Evolutionary conservation across 257 asterid genomes (phyloP), one percentile per base, ranked within the genome.

Genomic region (Perilla frutescens): DNA sequence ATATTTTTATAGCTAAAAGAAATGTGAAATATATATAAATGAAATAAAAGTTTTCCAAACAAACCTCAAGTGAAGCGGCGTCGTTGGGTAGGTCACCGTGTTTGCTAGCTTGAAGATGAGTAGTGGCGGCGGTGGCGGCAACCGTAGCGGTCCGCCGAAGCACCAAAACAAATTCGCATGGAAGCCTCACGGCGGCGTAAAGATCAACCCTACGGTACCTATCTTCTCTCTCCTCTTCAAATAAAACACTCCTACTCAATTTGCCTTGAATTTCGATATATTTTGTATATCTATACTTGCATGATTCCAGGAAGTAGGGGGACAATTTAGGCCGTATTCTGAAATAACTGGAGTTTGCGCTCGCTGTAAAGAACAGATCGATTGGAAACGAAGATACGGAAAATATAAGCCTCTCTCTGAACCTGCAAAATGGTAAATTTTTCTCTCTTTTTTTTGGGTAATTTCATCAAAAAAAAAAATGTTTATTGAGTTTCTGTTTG

Each of bases 301-400:
- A 43, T 65, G 56, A 13, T 77, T 51, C 58, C 88, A 93, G 98
- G 98, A 94, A 81, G 76, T 85, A 0, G 99, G 99, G 51, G 98
- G 97, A 11, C 83, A 45, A 66, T 84, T 80, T 44, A 90, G 91
- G 81, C 97, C 97, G 12, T 75, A 48, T 37, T 88, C 99, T 5
- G 97, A 91, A 70, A 77, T 90, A 4, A 94, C 97, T 3, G 97
- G 99, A 62, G 94, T 94, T n/a, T 91, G 97, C 81, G 60, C 29
- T 62, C 91, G 96, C 51, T 94, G 99, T 74, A 94, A 80, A 79
- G 95, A 82, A 1, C 99, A 94, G 81, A 94, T 94, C 73, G 99
- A 91, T 29, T 91, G 99, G 96, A 94, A 91, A 70, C 91, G 96
- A 61, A 90, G 80, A 78, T 91, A 94, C 72, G 99, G 97, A 11